phyloP scores from a whole-genome alignment of 148 eudicot genomes.

The Oxyria digyna region DNA sequence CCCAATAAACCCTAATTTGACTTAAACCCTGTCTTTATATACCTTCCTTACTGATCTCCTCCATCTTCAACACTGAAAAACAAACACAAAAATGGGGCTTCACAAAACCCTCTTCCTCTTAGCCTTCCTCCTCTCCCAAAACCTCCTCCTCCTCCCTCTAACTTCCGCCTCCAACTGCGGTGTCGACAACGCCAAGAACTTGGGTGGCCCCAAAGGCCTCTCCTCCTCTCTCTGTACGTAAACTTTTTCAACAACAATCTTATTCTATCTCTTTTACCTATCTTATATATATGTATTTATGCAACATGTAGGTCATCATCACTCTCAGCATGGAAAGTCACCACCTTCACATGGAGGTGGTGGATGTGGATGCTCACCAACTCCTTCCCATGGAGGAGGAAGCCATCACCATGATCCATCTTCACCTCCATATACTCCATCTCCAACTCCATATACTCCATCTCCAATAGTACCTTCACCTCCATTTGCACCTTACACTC shows the following conservation, averaged over 20 bases:
- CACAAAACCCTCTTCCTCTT: neutral
- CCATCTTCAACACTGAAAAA: neutral
- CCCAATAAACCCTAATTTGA: neutral
- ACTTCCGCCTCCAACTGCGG: neutral
- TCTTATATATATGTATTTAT: neutral
- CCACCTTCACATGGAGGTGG: neutral
- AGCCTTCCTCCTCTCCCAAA: neutral
- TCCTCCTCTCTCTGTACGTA: neutral
- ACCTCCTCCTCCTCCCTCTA: conserved; percentile 4
- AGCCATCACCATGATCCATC: neutral
- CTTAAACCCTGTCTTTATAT: conserved; percentile 2
- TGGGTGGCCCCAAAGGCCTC: neutral
- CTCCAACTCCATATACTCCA: neutral
- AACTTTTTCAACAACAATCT: neutral
- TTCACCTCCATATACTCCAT: neutral
- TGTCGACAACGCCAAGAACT: neutral
- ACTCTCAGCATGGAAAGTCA: neutral
- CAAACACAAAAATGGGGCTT: neutral
- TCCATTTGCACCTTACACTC: neutral
- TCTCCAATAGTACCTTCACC: neutral
- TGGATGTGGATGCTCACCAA: neutral
- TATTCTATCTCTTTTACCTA: neutral
- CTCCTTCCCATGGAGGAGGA: neutral
- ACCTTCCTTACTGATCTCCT: neutral
- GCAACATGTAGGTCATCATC: neutral